Percentiles rank a stretch among this genome's conserved stretches.
Evolutionary conservation across 139 green algal genomes (phyloP).

Genomic region (Chlorella sp.): DNA sequence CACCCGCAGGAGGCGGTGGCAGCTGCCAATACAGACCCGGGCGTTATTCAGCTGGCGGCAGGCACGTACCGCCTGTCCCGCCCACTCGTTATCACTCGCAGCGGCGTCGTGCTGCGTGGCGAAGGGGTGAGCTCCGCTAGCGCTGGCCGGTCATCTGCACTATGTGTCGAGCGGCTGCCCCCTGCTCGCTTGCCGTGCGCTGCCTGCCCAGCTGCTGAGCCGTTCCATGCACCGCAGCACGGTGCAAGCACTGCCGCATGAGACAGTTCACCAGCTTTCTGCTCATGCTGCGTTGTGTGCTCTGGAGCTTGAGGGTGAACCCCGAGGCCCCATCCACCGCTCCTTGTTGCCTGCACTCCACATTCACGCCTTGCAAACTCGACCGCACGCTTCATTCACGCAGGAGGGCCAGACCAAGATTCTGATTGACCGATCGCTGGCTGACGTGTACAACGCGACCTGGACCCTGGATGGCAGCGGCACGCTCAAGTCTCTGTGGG

Average conservation of each 20-base stretch:
- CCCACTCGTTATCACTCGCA: constrained; percentile 1
- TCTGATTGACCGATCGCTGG: neutral
- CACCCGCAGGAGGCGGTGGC: neutral
- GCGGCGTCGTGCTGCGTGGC: constrained; percentile 14
- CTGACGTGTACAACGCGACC: neutral
- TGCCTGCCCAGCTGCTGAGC: too few species aligned
- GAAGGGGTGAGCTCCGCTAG: constrained; percentile 32
- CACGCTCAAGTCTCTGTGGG: constrained; percentile 2
- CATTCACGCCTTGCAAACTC: too few species aligned
- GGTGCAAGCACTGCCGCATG: too few species aligned
- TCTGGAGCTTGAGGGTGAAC: too few species aligned
- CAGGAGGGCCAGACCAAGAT: constrained; percentile 12
- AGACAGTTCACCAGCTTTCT: too few species aligned
- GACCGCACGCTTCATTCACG: neutral
- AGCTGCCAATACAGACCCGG: neutral
- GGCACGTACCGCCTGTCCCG: constrained; percentile 13
- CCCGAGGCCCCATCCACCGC: too few species aligned
- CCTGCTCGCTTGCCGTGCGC: too few species aligned
- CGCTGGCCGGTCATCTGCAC: too few species aligned
- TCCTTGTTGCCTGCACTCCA: too few species aligned
- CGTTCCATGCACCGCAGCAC: too few species aligned
- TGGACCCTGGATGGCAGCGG: neutral
- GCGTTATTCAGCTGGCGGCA: neutral
- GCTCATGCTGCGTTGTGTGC: too few species aligned
- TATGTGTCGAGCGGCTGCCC: too few species aligned